Percentiles rank a stretch among this genome's conserved stretches.
These are phyloP conservation scores for Scheffersomyces quercinus DNA, from an alignment of 1,139 yeast species.

Conservation along the genomic window DNA sequence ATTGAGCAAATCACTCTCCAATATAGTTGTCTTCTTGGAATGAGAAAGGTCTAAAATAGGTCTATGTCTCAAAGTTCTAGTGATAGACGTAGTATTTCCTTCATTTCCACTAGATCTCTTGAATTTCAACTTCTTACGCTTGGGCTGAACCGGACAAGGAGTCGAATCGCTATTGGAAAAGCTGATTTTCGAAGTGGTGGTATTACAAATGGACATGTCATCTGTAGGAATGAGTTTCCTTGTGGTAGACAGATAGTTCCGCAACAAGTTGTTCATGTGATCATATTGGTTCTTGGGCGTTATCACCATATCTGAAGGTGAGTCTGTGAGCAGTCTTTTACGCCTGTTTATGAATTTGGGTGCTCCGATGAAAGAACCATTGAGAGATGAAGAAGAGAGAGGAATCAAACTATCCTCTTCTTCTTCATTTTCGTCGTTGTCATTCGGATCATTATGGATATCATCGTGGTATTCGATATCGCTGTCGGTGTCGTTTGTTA, in stretches of 20 bases:
- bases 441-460: background rate
- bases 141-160: conserved; percentile 26
- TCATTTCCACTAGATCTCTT: conserved; percentile 6
- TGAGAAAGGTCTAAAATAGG: conserved; percentile 18
- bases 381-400: conserved; percentile 2
- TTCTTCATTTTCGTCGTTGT: background rate
- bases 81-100: conserved; percentile 20
- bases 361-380: conserved; percentile 7
- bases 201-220: conserved; percentile 15
- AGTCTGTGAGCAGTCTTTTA: conserved; percentile 18
- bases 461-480: conserved; percentile 13
- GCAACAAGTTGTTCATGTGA: background rate
- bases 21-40: conserved; percentile 12
- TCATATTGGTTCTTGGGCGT: conserved; percentile 13
- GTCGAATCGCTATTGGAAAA: conserved; percentile 25
- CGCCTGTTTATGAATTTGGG: conserved; percentile 17
- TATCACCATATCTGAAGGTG: conserved; percentile 15
- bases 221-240: background rate
- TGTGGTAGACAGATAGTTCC: background rate
- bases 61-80: conserved; percentile 10
- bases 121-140: conserved; percentile 19
- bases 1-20: too few species aligned
- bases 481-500: conserved; percentile 16
- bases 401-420: background rate
- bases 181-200: conserved; percentile 16